Base-by-base conservation (phyloP, 2,329 filamentous ascomycete genomes). In the Colletotrichum tanaceti region DNA sequence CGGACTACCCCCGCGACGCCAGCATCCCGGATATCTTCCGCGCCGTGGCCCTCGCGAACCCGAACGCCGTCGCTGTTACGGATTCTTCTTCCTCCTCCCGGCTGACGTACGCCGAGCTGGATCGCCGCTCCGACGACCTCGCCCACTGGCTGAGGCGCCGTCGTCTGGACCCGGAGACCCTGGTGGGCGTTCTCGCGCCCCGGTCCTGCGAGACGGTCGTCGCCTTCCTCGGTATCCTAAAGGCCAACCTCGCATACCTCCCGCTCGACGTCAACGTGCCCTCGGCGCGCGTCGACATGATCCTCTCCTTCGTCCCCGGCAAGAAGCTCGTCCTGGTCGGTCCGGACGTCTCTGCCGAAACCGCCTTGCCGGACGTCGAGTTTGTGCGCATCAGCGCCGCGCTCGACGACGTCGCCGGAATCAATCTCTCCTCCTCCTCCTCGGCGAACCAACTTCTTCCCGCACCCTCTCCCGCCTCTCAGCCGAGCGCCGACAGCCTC, bases 1-100 rank as follows among this genome's bases (percentile, higher is more conserved):
- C 64, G 3, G 20, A 50, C 7, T 74, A 73, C 41, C 66, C 63
- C 4, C 47, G 69, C 16, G 70, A 75, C 0, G 50, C 68, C 3
- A 75, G 70, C 39, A 24, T 76, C 2, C 28, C 73, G 0, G 74
- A 75, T 1, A 20, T 76, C 2, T 77, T 75, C 32, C 63, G 62
- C 0, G 14, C 61, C 0, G 73, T 75, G 49, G 75, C 50, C 0
- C 7, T 53, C 28, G 16, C 28, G 1, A 59, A 11, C 2, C 71
- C 72, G 0, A 43, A 72, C 9, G 41, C 20, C 1, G 9, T 72
- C 0, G 74, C 74, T 0, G 71, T 76, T 0, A 70, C 65, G 2
- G 74, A 76, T n/a, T n/a, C n/a, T n/a, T n/a, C n/a, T 20, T 50
- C 63, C 0, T 32, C 52, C 0, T 43, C 57, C 5, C 18, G 11